Percentiles rank a stretch among this genome's conserved stretches.
phyloP scores from a whole-genome alignment of 148 eudicot genomes.

The Chenopodium formosanum region DNA sequence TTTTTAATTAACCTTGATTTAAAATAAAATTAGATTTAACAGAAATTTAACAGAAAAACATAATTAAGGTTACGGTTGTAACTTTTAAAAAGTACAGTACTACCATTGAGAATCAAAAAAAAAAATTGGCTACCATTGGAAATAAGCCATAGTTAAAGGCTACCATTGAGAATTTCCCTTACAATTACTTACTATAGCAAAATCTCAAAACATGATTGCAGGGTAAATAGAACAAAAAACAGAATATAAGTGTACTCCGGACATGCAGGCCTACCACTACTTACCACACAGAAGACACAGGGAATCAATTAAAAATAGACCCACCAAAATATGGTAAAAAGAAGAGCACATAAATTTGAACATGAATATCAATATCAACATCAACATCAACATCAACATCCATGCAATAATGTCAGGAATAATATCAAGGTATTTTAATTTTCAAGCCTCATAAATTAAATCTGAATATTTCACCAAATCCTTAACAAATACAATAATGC shows the following conservation, averaged over 20 bases:
- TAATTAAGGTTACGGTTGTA: no score
- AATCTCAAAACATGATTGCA: background rate
- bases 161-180: no score
- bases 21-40: no score
- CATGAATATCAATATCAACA: background rate
- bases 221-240: background rate
- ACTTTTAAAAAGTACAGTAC: no score
- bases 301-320: background rate
- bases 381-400: slow-evolving; percentile 10
- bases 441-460: background rate
- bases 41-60: no score
- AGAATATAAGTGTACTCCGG: background rate
- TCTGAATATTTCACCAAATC: background rate
- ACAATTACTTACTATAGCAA: background rate
- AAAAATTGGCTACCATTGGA: no score
- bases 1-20: no score
- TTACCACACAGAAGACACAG: background rate
- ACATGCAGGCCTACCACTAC: background rate
- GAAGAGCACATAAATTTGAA: background rate
- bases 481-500: background rate
- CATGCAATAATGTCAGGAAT: background rate
- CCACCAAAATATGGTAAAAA: background rate
- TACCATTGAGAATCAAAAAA: no score
- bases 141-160: no score
- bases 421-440: background rate